These are phyloP conservation scores for Trichoderma gracile DNA, from an alignment of 2,329 filamentous ascomycete genomes.

Conservation along the genomic window DNA sequence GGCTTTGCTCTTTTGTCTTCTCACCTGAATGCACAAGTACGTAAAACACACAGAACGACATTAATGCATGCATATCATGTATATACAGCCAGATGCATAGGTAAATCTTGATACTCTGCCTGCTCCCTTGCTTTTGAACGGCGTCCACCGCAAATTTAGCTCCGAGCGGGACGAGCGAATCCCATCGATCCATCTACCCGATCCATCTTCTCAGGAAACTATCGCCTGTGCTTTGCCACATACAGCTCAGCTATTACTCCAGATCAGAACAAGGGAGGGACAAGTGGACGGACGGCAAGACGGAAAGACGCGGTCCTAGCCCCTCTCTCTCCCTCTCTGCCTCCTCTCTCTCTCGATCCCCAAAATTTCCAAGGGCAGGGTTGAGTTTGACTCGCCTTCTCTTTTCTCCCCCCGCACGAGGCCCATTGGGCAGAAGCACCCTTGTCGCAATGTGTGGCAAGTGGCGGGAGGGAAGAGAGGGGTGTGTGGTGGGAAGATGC, in stretches of 20 bases:
- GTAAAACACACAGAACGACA: too few relatives aligned
- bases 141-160: background rate
- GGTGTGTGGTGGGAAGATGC: background rate
- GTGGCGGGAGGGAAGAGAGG: background rate
- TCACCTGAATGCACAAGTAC: background rate
- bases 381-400: too few relatives aligned
- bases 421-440: constrained; percentile 5
- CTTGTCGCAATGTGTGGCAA: background rate
- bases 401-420: constrained; percentile 9
- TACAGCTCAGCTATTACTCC: too few relatives aligned
- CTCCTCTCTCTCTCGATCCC: too few relatives aligned
- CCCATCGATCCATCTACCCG: background rate
- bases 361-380: too few relatives aligned
- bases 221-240: too few relatives aligned
- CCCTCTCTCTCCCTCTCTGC: too few relatives aligned
- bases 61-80: background rate
- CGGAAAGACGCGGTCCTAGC: too few relatives aligned
- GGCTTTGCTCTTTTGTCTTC: background rate
- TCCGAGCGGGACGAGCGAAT: background rate
- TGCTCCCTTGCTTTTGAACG: background rate
- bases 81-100: background rate
- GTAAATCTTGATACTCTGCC: too few relatives aligned
- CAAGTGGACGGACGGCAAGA: too few relatives aligned
- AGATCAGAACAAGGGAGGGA: too few relatives aligned
- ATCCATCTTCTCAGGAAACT: too few relatives aligned